phyloP scores from a whole-genome alignment of 352 stramenopile species.

The Globisporangium sylvaticum region DNA sequence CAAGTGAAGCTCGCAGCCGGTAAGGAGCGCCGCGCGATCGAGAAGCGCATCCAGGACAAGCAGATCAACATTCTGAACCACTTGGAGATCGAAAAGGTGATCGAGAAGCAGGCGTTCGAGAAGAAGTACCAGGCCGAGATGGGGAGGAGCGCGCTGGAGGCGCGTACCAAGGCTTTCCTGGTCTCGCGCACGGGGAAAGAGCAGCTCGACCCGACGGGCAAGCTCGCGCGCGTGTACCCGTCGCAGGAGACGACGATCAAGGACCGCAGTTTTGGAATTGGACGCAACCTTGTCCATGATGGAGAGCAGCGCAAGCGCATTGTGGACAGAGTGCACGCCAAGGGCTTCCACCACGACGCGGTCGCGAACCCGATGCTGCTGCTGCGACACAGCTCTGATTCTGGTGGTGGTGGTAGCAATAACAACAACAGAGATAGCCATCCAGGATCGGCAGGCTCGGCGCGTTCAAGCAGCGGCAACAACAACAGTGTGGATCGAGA shows the following conservation, averaged over 20 bases:
- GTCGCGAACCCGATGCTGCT: slow-evolving; percentile 25
- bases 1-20: slow-evolving; percentile 34
- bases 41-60: slow-evolving; percentile 48
- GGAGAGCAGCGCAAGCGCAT: slow-evolving; percentile 34
- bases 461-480: neutral
- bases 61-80: slow-evolving; percentile 46
- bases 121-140: slow-evolving; percentile 75
- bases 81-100: slow-evolving; percentile 48
- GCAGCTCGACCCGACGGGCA: slow-evolving; percentile 56
- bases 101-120: slow-evolving; percentile 44
- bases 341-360: slow-evolving; percentile 29
- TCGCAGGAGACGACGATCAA: slow-evolving; percentile 73
- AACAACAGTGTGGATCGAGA: slow-evolving; percentile 17
- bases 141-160: slow-evolving; percentile 44
- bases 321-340: slow-evolving; percentile 40
- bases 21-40: slow-evolving; percentile 35
- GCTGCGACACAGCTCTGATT: slow-evolving; percentile 6
- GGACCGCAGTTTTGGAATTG: slow-evolving; percentile 68
- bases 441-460: neutral
- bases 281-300: slow-evolving; percentile 41
- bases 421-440: slow-evolving; percentile 9
- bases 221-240: slow-evolving; percentile 55
- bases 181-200: slow-evolving; percentile 52
- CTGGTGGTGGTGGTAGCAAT: neutral
- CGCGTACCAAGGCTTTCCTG: slow-evolving; percentile 51